Evolutionary conservation across 2,329 filamentous ascomycete species (phyloP), one percentile per base, ranked within the genome.

Genomic region (Eurotiales sp.): DNA sequence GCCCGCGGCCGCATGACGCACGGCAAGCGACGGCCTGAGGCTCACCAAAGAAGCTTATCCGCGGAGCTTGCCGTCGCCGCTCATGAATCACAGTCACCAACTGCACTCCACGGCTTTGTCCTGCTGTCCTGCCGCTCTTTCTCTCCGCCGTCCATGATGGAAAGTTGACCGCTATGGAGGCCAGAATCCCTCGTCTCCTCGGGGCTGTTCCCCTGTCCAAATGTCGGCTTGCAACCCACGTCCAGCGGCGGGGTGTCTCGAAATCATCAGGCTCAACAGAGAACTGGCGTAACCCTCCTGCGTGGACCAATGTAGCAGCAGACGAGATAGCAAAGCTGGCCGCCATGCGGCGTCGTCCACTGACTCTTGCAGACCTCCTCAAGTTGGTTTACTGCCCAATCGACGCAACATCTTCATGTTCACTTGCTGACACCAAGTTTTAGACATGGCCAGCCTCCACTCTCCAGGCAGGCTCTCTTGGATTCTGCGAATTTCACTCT

Each of bases 401-500:
- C 23, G n/a, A 27, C 21, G 12, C 14, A n/a, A 25, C 8, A 19
- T 42, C 4, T 27, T 15, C 47, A n/a, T 50, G 34, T 36, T 36
- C 23, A 21, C n/a, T 8, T 17, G 17, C 46, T 48, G 34, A 58
- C 51, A 53, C 50, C 60, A 46, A 11, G 47, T 12, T 27, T 3
- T 52, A 83, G 81, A 67, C 81, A 85, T 72, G 93, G 93, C 55
- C 85, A 88, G 6, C 92, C 92, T 27, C 91, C 93, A 0, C 81
- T 97, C 46, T 88, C 88, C 3, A 82, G 86, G 51, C 78, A 85
- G 34, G 87, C 89, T 19, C 82, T 99, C 51, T 84, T 96, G 61
- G 84, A 86, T 32, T 96, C 91, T 1, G 93, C 93, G 56, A 96
- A 96, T 74, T 97, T 97, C 74, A 95, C 93, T 11, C 86, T 97